Evolutionary conservation across 305 asterid genomes (phyloP).

Genomic region (Striga hermonthica): DNA sequence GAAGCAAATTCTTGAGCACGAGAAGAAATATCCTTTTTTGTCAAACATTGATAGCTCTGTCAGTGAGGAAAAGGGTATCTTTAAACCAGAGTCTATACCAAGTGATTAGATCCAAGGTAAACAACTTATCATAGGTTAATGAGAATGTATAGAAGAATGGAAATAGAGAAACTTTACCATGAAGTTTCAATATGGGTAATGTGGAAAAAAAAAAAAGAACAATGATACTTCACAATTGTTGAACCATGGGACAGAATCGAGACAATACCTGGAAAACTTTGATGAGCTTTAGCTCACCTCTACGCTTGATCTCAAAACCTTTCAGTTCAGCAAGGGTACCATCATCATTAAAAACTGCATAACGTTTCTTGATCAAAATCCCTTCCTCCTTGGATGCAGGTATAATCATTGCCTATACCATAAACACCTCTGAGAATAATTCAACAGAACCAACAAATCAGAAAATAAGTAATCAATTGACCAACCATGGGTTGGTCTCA

Average conservation of each 20-base stretch:
- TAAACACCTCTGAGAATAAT: conserved; percentile 23
- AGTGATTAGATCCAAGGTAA: conserved; percentile 23
- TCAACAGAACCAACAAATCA: conserved; percentile 33
- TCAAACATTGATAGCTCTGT: conserved; percentile 21
- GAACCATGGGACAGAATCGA: conserved; percentile 25
- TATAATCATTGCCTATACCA: conserved; percentile 87
- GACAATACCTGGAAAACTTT: conserved; percentile 94
- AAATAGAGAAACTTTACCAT: conserved; percentile 9
- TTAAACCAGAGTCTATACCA: conserved; percentile 22
- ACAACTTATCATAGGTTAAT: conserved; percentile 17
- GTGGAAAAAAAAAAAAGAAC: conserved; percentile 26
- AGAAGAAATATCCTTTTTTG: conserved; percentile 13
- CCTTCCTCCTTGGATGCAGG: conserved; percentile 99
- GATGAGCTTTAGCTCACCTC: conserved; percentile 99
- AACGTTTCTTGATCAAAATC: conserved; percentile 94
- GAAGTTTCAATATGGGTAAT: conserved; percentile 13
- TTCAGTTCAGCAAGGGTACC: conserved; percentile 97
- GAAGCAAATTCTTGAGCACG: conserved; percentile 26
- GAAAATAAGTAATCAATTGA: conserved; percentile 21
- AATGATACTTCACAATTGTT: conserved; percentile 17
- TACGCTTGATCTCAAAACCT: conserved; percentile 99
- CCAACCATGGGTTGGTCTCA: conserved; percentile 26
- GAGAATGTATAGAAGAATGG: conserved; percentile 19
- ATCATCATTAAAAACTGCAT: conserved; percentile 98
- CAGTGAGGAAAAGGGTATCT: conserved; percentile 12